phyloP scores from a whole-genome alignment of 176 grass and related monocot genomes.

The Oryza meridionalis region DNA sequence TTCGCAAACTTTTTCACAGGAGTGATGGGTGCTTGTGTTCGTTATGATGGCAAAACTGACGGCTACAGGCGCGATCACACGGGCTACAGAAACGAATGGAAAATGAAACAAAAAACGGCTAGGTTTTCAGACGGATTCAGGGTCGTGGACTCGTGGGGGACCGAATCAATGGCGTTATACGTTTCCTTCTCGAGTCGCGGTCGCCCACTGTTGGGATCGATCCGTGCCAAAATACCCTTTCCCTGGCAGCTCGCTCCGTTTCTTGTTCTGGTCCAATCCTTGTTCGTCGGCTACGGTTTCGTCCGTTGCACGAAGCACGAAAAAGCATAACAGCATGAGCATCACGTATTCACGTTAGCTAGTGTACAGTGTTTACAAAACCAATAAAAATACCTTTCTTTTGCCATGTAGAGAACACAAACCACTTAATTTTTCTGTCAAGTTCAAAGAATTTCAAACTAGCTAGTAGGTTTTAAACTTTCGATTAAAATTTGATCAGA shows the following conservation, averaged over 20 bases:
- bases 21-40: neutral
- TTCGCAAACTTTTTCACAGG: neutral
- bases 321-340: neutral
- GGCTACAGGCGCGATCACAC: neutral
- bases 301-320: neutral
- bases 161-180: constrained; percentile 21
- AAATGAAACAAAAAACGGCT: neutral
- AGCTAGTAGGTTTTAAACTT: too few species aligned
- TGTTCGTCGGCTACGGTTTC: neutral
- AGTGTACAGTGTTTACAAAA: too few species aligned
- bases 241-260: neutral
- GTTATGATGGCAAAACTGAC: neutral
- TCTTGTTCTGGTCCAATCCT: neutral
- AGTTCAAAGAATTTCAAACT: too few species aligned
- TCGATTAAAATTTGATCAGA: too few species aligned
- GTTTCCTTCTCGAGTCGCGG: neutral
- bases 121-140: neutral
- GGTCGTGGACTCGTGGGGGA: neutral
- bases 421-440: too few species aligned
- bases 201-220: neutral
- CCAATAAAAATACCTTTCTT: too few species aligned
- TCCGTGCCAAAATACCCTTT: neutral
- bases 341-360: neutral
- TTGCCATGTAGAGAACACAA: too few species aligned
- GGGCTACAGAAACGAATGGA: neutral